Conservation (phyloP, 1,139 yeast species). For the Magnusiomyces suaveolens region DNA sequence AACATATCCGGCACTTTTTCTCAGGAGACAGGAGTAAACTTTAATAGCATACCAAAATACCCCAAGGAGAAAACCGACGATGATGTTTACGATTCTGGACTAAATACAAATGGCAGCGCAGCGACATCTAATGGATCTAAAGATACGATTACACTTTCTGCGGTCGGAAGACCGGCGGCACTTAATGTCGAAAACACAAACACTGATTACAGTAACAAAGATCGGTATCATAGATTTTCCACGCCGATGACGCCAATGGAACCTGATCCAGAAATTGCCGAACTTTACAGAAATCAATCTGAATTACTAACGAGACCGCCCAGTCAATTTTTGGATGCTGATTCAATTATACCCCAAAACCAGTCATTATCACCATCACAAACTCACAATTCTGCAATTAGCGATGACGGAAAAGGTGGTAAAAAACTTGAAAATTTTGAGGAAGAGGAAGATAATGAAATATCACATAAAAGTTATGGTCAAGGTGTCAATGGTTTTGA, state of each 20-base stretch:
- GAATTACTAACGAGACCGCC: conserved; percentile 27
- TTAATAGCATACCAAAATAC: background rate
- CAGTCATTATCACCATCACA: background rate
- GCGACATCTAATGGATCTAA: background rate
- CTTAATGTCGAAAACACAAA: background rate
- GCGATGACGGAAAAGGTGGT: background rate
- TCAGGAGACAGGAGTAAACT: background rate
- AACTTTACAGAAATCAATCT: conserved; percentile 27
- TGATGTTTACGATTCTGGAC: background rate
- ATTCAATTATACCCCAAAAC: background rate
- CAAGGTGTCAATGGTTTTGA: background rate
- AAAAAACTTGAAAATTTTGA: background rate
- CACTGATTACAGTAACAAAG: background rate
- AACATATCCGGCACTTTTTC: background rate
- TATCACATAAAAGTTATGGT: background rate
- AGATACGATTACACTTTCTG: background rate
- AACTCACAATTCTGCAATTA: background rate
- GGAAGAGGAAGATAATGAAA: background rate
- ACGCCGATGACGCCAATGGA: conserved; percentile 9
- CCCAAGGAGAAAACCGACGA: too few relatives aligned
- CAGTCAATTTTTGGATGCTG: conserved; percentile 18
- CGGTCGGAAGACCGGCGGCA: background rate
- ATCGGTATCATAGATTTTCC: background rate
- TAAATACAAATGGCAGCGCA: background rate
- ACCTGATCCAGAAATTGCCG: conserved; percentile 26